These are phyloP conservation scores for Cylindrotheca fusiformis DNA, from an alignment of 108 stramenopile species.

Conservation along the genomic window DNA sequence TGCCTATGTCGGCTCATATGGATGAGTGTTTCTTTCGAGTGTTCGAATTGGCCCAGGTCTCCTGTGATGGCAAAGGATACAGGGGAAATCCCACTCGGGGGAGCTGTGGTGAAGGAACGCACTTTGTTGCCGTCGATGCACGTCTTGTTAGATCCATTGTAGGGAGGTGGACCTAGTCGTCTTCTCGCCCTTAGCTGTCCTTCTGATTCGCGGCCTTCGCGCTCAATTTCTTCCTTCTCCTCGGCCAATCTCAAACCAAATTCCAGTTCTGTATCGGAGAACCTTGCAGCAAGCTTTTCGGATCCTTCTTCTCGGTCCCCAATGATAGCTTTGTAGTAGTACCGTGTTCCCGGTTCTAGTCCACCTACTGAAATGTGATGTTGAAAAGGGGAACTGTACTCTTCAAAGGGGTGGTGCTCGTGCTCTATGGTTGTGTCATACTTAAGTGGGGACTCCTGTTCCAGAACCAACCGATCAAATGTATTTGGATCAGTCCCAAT, in stretches of 20 bases:
- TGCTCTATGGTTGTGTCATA: conserved; percentile 19
- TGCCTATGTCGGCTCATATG: conserved; percentile 34
- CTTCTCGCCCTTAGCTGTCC: neutral
- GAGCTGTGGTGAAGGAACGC: conserved; percentile 42
- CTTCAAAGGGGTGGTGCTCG: conserved; percentile 3
- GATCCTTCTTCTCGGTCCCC: conserved; percentile 23
- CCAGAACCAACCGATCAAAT: conserved; percentile 31
- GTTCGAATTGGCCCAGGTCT: conserved; percentile 49
- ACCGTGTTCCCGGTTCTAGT: conserved; percentile 53
- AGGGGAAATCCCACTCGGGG: conserved; percentile 7
- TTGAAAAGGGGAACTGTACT: conserved; percentile 41
- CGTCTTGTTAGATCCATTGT: conserved; percentile 22
- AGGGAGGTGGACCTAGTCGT: conserved; percentile 18
- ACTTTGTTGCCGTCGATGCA: conserved; percentile 32
- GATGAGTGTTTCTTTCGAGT: conserved; percentile 38
- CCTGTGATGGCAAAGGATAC: conserved; percentile 45
- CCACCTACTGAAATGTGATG: conserved; percentile 63
- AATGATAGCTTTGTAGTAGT: conserved; percentile 56
- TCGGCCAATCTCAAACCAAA: neutral
- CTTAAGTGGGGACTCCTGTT: conserved; percentile 21
- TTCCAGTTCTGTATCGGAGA: conserved; percentile 7
- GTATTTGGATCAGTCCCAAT: conserved; percentile 35
- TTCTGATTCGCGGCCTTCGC: neutral
- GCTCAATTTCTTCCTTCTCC: conserved; percentile 5
- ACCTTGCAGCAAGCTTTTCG: conserved; percentile 20